Percentiles rank a stretch among this genome's conserved stretches.
Conservation (phyloP, 1,284 basidiomycete genomes). For the Dichomitus squalens region DNA sequence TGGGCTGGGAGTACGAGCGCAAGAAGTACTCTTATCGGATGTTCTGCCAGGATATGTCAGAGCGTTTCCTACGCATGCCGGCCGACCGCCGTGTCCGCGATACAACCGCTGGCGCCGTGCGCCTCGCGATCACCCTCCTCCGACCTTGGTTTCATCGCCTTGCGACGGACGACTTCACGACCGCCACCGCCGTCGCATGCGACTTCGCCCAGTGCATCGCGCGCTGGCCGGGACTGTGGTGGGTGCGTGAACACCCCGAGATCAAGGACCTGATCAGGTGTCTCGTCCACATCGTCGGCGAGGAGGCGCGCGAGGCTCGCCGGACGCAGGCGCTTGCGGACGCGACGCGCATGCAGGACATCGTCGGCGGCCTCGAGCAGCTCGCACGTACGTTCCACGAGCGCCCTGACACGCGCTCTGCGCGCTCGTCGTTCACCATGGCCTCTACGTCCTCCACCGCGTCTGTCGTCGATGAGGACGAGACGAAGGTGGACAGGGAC, state of each 20-base stretch:
- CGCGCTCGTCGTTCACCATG: constrained; percentile 10
- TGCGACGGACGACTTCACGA: constrained; percentile 50
- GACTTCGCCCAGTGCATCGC: constrained; percentile 62
- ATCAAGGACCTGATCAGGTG: constrained; percentile 57
- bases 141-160: constrained; percentile 65
- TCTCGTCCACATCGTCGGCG: constrained; percentile 59
- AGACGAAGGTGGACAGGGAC: constrained; percentile 19
- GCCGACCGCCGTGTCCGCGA: constrained; percentile 59
- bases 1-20: constrained; percentile 63
- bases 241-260: constrained; percentile 62
- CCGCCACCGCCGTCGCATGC: constrained; percentile 49
- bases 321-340: constrained; percentile 42
- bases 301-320: constrained; percentile 61
- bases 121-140: constrained; percentile 64
- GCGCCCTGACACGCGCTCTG: constrained; percentile 15
- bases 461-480: constrained; percentile 20
- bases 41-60: constrained; percentile 70
- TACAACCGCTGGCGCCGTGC: constrained; percentile 65
- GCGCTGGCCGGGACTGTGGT: constrained; percentile 68
- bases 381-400: constrained; percentile 39
- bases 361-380: constrained; percentile 52
- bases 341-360: constrained; percentile 46
- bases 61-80: constrained; percentile 57
- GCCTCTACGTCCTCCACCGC: constrained; percentile 18
- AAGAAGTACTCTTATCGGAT: constrained; percentile 63